phyloP scores from a whole-genome alignment of 805 yeast species.

The Pichia deserticola region DNA sequence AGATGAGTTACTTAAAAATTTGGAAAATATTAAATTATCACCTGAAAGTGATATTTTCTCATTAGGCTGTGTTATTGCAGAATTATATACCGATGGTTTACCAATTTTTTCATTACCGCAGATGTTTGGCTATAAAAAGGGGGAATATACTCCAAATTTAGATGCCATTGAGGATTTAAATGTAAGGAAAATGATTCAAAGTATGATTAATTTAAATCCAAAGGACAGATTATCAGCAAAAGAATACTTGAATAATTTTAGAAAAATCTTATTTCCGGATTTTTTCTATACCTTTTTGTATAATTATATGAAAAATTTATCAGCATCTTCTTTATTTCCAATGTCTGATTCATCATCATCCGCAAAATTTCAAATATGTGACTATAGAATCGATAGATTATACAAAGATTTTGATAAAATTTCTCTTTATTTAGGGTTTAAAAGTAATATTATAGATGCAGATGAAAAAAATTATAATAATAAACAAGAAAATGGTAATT shows the following conservation, averaged over 20 bases:
- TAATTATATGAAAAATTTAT: conserved; percentile 49
- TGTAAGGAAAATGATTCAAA: conserved; percentile 47
- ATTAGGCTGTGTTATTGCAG: conserved; percentile 85
- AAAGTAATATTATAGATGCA: conserved; percentile 16
- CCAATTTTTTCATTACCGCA: conserved; percentile 84
- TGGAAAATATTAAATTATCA: conserved; percentile 31
- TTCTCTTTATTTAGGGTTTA: conserved; percentile 33
- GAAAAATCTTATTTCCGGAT: conserved; percentile 52
- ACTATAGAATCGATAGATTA: conserved; percentile 51
- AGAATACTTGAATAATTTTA: conserved; percentile 44
- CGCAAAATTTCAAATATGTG: conserved; percentile 34
- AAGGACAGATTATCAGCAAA: conserved; percentile 46
- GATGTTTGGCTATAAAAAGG: conserved; percentile 69
- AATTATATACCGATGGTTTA: conserved; percentile 77
- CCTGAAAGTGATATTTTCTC: conserved; percentile 76
- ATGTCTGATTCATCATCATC: neutral
- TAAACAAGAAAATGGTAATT: no score
- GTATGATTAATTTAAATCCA: conserved; percentile 65
- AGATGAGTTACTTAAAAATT: conserved; percentile 10
- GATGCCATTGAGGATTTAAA: conserved; percentile 43
- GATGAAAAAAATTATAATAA: conserved; percentile 5
- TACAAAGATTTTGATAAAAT: conserved; percentile 51
- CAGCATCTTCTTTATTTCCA: conserved; percentile 8
- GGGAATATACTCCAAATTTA: conserved; percentile 60
- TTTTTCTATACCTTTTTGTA: conserved; percentile 63